These are phyloP conservation scores for Fomitopsis schrenkii DNA, from an alignment of 1,284 basidiomycete genomes.

Conservation along the genomic window DNA sequence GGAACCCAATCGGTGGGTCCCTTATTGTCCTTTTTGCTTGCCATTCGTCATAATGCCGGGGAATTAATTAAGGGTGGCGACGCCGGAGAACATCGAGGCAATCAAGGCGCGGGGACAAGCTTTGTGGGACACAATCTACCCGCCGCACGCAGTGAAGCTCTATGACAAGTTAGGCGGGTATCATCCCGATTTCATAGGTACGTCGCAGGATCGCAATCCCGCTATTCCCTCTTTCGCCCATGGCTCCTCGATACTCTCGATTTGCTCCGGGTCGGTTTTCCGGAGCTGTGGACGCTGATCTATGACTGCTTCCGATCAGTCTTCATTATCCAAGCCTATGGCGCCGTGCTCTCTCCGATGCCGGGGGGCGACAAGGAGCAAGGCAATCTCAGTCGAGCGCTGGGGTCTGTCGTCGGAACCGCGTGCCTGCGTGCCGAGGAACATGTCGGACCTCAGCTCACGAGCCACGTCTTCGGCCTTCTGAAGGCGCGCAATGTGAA, in stretches of 20 bases:
- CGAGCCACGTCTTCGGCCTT: constrained; percentile 90
- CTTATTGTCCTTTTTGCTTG: not conserved
- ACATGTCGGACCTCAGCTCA: constrained; percentile 88
- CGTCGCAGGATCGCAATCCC: constrained; percentile 32
- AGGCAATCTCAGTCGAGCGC: constrained; percentile 81
- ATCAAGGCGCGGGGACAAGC: constrained; percentile 62
- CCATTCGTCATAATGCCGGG: not conserved
- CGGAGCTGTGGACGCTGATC: constrained; percentile 13
- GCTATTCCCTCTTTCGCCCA: constrained; percentile 18
- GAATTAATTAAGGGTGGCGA: constrained; percentile 48
- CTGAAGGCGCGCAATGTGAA: constrained; percentile 72
- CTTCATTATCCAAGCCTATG: constrained; percentile 94
- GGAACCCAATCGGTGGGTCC: constrained; percentile 56
- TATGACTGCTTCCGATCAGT: constrained; percentile 32
- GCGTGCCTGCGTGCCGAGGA: constrained; percentile 89
- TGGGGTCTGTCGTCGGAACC: constrained; percentile 88
- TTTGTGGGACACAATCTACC: constrained; percentile 91
- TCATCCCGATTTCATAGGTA: constrained; percentile 83
- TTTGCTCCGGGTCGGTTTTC: constrained; percentile 3
- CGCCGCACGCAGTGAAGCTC: constrained; percentile 86
- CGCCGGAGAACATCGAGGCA: constrained; percentile 60
- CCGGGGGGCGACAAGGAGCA: constrained; percentile 55
- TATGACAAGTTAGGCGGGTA: constrained; percentile 83
- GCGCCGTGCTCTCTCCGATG: constrained; percentile 78
- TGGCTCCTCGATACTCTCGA: constrained; percentile 1